Evolutionary conservation across 1,284 basidiomycete genomes (phyloP), one percentile per base, ranked within the genome.

Genomic region (Phlebopus sp.): DNA sequence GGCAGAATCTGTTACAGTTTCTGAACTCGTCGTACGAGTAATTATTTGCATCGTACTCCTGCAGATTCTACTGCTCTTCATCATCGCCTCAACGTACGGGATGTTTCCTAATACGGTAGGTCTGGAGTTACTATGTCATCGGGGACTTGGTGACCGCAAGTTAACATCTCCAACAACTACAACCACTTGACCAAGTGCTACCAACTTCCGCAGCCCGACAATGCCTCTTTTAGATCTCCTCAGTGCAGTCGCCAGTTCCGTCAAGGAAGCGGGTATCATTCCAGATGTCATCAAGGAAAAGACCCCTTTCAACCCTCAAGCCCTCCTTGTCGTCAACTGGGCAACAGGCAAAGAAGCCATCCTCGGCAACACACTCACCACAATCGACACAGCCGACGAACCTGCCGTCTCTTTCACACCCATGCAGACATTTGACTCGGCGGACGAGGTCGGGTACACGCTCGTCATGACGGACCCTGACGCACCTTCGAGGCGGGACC

Each of bases 391-490:
- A 0, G 57, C 68, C 13, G 72, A 78, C 9, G 81, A 82, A 54
- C 83, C 83, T 1, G 59, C 68, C 4, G 68, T 84, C 46, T 69
- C 66, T 35, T 71, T 83, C 37, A 69, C 73, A 6, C 76, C 79
- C 3, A 68, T 77, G 63, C 52, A 64, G 38, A 68, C 65, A 35
- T 64, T 69, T 15, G 67, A 64, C 9, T 66, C 66, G 40, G 60
- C 61, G 44, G 63, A 59, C 2, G 75, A 75, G 40, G 59, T 70
- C 4, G 72, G 71, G 6, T 86, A 84, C 56, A 84, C 84, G 2
- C 67, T 86, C 19, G 78, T 77, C 27, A 78, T 85, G 78, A 72
- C 78, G n/a, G 83, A 86, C 58, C 82, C 82, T 0, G 84, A 86
- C 57, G 84, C 82, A 2, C 84, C 83, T 0, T 79, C 77, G 0